Base-by-base conservation (phyloP, 495 filamentous ascomycete species). In the Staphylotrichum tortipilum region DNA sequence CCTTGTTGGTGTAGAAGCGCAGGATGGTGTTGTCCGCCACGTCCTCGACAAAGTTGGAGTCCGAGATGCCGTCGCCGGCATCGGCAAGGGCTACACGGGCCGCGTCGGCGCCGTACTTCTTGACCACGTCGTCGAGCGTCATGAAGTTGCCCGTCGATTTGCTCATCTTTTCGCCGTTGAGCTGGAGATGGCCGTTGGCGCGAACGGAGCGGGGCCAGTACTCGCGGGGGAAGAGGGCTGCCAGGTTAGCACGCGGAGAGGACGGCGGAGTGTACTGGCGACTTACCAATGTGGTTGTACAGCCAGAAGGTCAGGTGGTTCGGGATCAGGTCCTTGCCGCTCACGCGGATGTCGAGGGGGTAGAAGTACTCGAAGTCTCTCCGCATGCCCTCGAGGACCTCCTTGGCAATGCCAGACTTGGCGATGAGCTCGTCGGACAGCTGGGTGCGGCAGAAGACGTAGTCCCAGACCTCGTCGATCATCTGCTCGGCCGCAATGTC, bases 311-410 rank as follows among this genome's bases (percentile, higher is more conserved):
- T 96, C 44, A 98, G 75, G 69, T 95, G 89, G 70, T 90, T 88
- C 24, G 82, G 82, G 58, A 92, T 86, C 40, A 94, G 73, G 62
- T 94, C 88, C 70, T 94, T 94, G 50, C 88, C 88, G 18, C 84
- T 89, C 39, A 86, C 78, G 53, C 86, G 77, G 54, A 94, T 65
- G 56, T 97, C 92, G 19, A 96, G 72, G 23, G 92, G 92, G 67
- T 98, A 98, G 76, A 87, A 98, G 75, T 97, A 98, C 56, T 90
- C 82, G 60, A 98, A 97, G 53, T 95, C 86, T 61, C 89, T 75
- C 44, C 88, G 76, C 86, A 98, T 84, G 23, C 78, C 71, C 63
- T 82, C 73, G 34, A 98, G 72, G 49, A 77, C 76, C 29, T 83
- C 78, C 62, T 83, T 81, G 49, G 75, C 71, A 43, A 95, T 92